Evolutionary conservation across 2,329 filamentous ascomycete genomes (phyloP), one percentile per base, ranked within the genome.

Genomic region (Davidsoniella virescens): DNA sequence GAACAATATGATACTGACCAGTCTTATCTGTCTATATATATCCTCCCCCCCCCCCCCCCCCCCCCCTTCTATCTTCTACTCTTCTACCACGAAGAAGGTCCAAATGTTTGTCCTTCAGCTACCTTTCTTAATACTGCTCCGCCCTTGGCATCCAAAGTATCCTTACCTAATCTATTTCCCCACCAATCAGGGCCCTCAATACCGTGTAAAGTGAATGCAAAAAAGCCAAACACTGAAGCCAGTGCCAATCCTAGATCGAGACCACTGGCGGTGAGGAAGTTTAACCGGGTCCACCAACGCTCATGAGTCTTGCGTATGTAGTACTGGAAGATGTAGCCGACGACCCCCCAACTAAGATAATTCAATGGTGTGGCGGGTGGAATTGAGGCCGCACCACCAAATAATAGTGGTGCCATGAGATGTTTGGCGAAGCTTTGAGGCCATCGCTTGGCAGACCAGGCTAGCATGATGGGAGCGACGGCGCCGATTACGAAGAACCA

Each of bases 211-310:
- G 77, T 77, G 54, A 87, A 76, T 0, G 76, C 73, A 54, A 86
- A 76, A 66, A 87, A 84, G 56, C 85, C 78, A 54, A 83, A 63
- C 41, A 86, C 69, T 1, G 81, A 84, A 16, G 69, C 71, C 23
- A 86, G 65, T 1, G 78, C 79, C 1, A 86, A 67, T 1, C 82
- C 82, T 10, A 83, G 68, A 56, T 86, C 82, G 44, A 87, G 67
- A 0, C 75, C 82, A 0, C 80, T 82, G 10, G 78, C 80, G 0
- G 82, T 80, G 54, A 86, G 64, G 58, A 83, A 86, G 65, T 85
- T 86, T 59, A 84, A 75, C 23, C 79, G 71, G 62, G 74, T 76
- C 83, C 83, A 87, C 82, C 82, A 87, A 25, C 66, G 71, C 54
- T 76, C 77, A 61, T 76, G 71, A 12, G 71, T 69, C 58, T 74